Evolutionary conservation across 305 asterid species (phyloP), one percentile per base, ranked within the genome.

Genomic region (Striga hermonthica): DNA sequence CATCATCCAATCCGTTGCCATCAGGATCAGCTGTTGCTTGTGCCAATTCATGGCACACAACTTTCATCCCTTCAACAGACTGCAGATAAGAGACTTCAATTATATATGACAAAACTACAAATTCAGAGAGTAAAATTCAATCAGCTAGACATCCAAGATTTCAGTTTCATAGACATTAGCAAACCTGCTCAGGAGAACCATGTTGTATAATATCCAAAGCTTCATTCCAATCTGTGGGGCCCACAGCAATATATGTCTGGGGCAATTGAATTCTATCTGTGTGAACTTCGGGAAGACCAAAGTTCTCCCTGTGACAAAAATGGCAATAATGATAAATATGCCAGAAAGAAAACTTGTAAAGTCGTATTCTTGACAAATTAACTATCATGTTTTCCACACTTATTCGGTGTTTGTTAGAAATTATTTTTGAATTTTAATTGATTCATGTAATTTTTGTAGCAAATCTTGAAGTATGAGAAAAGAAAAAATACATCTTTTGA

Each of bases 41-140:
- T 57, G 87, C 86, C 78, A 93, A 73, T 73, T 90, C 96, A 70
- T 90, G 97, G 82, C 97, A 93, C 63, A 93, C 89, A 63, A 90
- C 95, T 81, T 93, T 93, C 99, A 93, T 93, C 67, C 99, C 99
- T 79, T 93, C 99, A 69, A 93, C 97, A 67, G 99, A 85, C 99
- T 93, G 90, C 84, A 78, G 68, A 39, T 59, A 50, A 74, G 57
- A 36, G 28, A 36, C 28, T 62, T 56, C 8, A 61, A 66, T 36
- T 57, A 66, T 66, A 66, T 68, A 22, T 22, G 31, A 22, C 31
- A 61, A 1, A 62, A 66, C 57, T 13, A 28, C 36, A 28, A 28
- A 37, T 68, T 60, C 31, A 13, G 60, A 55, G 4, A 36, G 49
- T 61, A 58, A 41, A 64, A 48, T n/a, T 22, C 31, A 22, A 1